Conservation (phyloP, 768 basidiomycete species). For the Russula lepida region DNA sequence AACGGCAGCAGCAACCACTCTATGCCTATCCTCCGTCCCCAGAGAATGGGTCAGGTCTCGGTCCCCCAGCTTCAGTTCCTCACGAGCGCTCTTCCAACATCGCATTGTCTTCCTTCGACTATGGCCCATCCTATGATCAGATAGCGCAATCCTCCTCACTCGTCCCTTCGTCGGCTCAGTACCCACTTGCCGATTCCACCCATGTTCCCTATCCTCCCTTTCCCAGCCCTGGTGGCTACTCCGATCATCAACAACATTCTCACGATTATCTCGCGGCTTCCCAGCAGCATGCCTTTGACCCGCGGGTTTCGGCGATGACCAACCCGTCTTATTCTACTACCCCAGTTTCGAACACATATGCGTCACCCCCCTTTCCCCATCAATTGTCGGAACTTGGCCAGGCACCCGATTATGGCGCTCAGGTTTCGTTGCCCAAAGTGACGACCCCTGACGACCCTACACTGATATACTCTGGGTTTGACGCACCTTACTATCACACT, state of each 20-base stretch:
- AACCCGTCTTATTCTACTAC: background rate
- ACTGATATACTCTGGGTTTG: background rate
- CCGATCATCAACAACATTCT: slow-evolving; percentile 1
- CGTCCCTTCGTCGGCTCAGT: background rate
- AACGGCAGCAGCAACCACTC: background rate
- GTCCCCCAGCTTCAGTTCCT: background rate
- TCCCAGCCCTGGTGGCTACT: background rate
- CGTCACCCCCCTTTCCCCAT: background rate
- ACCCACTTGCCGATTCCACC: background rate
- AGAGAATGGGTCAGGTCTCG: background rate
- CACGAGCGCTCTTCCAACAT: background rate
- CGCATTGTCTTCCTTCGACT: slow-evolving; percentile 4
- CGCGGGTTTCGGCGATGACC: background rate
- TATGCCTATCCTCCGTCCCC: slow-evolving; percentile 1
- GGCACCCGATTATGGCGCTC: background rate
- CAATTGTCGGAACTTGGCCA: background rate
- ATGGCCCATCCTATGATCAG: slow-evolving; percentile 4
- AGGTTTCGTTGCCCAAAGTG: background rate
- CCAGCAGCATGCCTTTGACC: slow-evolving; percentile 5
- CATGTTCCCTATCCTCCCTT: slow-evolving; percentile 6
- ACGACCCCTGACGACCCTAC: background rate
- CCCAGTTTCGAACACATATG: background rate
- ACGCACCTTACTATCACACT: background rate
- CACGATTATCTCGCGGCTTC: slow-evolving; percentile 1
- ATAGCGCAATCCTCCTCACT: slow-evolving; percentile 9